Evolutionary conservation across 345 rosid genomes (phyloP).

Genomic region (Arabis alpina): DNA sequence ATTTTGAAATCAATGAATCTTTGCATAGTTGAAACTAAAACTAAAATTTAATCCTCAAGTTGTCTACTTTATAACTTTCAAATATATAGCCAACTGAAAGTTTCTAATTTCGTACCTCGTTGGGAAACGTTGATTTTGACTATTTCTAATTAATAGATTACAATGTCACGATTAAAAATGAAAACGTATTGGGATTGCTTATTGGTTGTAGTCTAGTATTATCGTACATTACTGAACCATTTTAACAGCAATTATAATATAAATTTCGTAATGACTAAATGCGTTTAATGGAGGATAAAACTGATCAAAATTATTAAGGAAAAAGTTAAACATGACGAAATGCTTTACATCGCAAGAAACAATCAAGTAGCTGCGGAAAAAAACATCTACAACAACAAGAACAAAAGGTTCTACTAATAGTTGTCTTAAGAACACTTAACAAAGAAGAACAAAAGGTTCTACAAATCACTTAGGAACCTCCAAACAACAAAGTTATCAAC

Average conservation of each 20-base stretch:
- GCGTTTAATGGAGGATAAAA: background rate
- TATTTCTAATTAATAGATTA: too few species aligned
- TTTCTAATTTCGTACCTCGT: too few species aligned
- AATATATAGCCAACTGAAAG: too few species aligned
- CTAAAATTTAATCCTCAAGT: too few species aligned
- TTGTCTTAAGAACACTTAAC: slow-evolving; percentile 3
- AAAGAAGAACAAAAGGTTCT: background rate
- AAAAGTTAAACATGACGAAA: background rate
- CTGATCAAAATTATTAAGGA: background rate
- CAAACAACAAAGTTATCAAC: slow-evolving; percentile 14
- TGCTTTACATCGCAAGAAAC: slow-evolving; percentile 25
- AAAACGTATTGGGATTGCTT: too few species aligned
- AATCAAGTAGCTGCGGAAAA: slow-evolving; percentile 27
- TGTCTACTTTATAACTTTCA: too few species aligned
- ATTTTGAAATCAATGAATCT: too few species aligned
- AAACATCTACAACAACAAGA: background rate
- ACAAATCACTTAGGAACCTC: slow-evolving; percentile 8
- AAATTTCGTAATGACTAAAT: background rate
- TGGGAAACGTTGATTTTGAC: too few species aligned
- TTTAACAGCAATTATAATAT: background rate
- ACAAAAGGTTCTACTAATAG: background rate
- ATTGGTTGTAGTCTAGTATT: too few species aligned
- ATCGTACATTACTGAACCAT: background rate
- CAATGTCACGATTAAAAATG: too few species aligned
- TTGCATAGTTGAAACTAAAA: too few species aligned